phyloP scores from a whole-genome alignment of 192 early-diverging fungal genomes.

The Oehlia diaphana region DNA sequence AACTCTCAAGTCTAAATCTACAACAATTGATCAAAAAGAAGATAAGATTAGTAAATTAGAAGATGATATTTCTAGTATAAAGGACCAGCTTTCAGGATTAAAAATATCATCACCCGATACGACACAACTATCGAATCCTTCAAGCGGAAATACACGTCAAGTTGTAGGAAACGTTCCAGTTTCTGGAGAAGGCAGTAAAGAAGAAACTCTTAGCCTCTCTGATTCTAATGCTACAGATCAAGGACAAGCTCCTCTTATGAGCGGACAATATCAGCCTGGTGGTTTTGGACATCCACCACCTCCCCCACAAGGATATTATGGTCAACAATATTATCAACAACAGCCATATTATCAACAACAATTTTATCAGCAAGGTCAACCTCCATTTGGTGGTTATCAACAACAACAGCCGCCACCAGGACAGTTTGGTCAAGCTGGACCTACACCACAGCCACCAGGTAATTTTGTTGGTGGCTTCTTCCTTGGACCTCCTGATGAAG shows the following conservation, averaged over 20 bases:
- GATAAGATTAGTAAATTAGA: conserved; percentile 26
- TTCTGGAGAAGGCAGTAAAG: not conserved
- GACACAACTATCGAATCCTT: not conserved
- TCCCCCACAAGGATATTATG: conserved; percentile 5
- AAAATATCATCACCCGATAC: not conserved
- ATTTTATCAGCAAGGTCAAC: not conserved
- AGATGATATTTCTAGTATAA: conserved; percentile 30
- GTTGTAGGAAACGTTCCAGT: not conserved
- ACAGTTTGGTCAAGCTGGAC: not conserved
- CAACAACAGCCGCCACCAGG: not conserved
- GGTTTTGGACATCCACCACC: not conserved
- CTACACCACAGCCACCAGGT: not conserved
- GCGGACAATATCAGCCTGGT: not conserved
- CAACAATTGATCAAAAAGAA: conserved; percentile 30
- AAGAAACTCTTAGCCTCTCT: not conserved
- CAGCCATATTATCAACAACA: conserved; percentile 6
- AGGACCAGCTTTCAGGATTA: conserved; percentile 21
- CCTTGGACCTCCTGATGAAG: conserved; percentile 25
- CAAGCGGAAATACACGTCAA: not conserved
- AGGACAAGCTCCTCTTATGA: not conserved
- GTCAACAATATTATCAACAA: conserved; percentile 7
- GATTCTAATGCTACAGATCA: not conserved
- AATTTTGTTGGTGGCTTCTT: conserved; percentile 27
- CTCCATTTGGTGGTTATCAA: not conserved
- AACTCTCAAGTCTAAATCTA: conserved; percentile 26